Evolutionary conservation across 768 basidiomycete genomes (phyloP), one percentile per base, ranked within the genome.

Genomic region (Amanita muscaria): DNA sequence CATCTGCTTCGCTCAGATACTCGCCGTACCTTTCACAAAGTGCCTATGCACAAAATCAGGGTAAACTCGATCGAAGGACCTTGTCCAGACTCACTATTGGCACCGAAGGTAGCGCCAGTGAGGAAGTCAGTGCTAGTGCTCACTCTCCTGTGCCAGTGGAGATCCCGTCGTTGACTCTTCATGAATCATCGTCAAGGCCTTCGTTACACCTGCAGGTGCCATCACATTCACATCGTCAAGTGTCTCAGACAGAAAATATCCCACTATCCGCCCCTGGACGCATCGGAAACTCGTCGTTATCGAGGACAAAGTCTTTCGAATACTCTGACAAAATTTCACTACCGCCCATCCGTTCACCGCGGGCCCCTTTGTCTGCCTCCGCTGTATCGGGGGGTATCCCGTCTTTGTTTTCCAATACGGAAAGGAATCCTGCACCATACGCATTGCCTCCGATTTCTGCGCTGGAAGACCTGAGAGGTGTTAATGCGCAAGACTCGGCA

Each of bases 391-490:
- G 21, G 60, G 61, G 12, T 59, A 69, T 1, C 19, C 36, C 44
- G 14, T 29, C 44, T 7, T 6, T 37, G 10, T 18, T 19, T 9
- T 5, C 33, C 5, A 12, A 10, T 30, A 16, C 16, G 10, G 43
- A 44, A 4, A 23, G 21, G 14, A 29, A n/a, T 22, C 11, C 36
- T 2, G 30, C 35, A 14, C 61, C 66, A 2, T 80, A 79, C 49
- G 74, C 79, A 1, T 56, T 84, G 3, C 83, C 81, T 1, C 80
- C 82, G 1, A 83, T 84, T 45, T 78, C 82, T 5, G 76, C 80
- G 0, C 61, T 88, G 52, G 83, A 84, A 57, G 76, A 77, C 48
- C 57, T 79, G 39, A 68, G 79, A 7, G 76, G 77, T 2, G 61
- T 73, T 16, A 63, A 53, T 59, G 66, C 49, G 47, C 68, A 66